These are phyloP conservation scores for Sugiyamaella lignohabitans DNA, from an alignment of 805 yeast species.

Conservation along the genomic window DNA sequence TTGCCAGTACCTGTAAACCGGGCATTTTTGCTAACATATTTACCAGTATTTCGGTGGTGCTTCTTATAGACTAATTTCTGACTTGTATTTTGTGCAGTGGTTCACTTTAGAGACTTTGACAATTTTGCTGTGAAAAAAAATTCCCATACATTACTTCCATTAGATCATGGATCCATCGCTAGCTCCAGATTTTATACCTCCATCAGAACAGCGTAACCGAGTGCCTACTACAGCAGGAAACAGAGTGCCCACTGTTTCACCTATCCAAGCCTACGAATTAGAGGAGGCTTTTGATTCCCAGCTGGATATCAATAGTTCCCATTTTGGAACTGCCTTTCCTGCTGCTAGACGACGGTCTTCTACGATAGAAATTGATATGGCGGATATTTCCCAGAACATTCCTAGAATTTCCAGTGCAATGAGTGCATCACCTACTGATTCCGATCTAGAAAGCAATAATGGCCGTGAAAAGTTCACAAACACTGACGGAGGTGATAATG, in stretches of 20 bases:
- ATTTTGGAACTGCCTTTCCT: neutral
- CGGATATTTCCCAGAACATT: constrained; percentile 12
- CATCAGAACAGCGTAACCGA: constrained; percentile 46
- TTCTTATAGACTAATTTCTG: too few relatives aligned
- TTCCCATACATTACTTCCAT: too few relatives aligned
- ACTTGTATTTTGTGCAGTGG: too few relatives aligned
- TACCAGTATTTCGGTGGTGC: too few relatives aligned
- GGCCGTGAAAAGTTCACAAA: too few relatives aligned
- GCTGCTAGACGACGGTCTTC: neutral
- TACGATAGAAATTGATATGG: constrained; percentile 1
- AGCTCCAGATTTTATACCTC: constrained; percentile 87
- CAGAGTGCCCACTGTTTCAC: constrained; percentile 53
- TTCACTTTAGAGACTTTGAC: too few relatives aligned
- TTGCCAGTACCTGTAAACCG: too few relatives aligned
- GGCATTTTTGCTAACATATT: too few relatives aligned
- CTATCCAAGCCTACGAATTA: constrained; percentile 70
- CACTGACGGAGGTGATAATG: neutral
- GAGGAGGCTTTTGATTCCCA: constrained; percentile 57
- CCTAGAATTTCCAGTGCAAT: constrained; percentile 16
- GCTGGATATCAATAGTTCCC: neutral
- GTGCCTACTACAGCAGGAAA: constrained; percentile 27
- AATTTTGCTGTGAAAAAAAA: too few relatives aligned
- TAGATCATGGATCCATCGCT: constrained; percentile 88
- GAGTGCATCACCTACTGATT: constrained; percentile 15
- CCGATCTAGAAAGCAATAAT: constrained; percentile 1